Evolutionary conservation across 768 basidiomycete species (phyloP).

Genomic region (Cytidiella melzeri): DNA sequence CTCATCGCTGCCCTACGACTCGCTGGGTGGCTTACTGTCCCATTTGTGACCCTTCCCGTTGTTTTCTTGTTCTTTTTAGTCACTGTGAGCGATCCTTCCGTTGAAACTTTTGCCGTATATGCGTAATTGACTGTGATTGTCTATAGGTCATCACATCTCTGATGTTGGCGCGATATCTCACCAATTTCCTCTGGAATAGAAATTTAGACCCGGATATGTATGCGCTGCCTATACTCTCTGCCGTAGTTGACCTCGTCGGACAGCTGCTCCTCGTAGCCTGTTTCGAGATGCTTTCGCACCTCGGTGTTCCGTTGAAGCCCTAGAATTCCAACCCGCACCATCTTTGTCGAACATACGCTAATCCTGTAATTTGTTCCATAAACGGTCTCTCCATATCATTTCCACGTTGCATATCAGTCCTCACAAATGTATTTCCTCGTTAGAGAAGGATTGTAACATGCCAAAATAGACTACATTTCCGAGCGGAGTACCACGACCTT

Average conservation of each 20-base stretch:
- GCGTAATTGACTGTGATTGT: too few species aligned
- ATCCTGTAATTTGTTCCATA: too few species aligned
- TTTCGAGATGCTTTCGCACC: conserved; percentile 55
- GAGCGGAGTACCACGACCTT: too few species aligned
- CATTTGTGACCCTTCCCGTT: conserved; percentile 57
- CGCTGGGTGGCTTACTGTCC: conserved; percentile 76
- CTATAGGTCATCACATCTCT: conserved; percentile 72
- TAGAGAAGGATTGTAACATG: too few species aligned
- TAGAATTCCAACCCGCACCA: too few species aligned
- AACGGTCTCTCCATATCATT: too few species aligned
- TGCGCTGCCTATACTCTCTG: conserved; percentile 86
- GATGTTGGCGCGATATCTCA: conserved; percentile 55
- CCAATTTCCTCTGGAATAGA: conserved; percentile 71
- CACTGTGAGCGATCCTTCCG: conserved; percentile 76
- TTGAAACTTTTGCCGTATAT: too few species aligned
- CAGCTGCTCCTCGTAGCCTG: conserved; percentile 74
- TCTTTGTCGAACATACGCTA: too few species aligned
- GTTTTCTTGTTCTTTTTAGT: conserved; percentile 68
- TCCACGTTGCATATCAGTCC: too few species aligned
- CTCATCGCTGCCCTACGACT: conserved; percentile 61
- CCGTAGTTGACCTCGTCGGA: conserved; percentile 80
- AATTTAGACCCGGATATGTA: conserved; percentile 87
- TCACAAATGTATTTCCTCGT: too few species aligned
- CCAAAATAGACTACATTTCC: too few species aligned
- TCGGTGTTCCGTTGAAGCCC: conserved; percentile 30